Evolutionary conservation across 2,329 filamentous ascomycete species (phyloP).

Genomic region (Pseudonectria buxi): DNA sequence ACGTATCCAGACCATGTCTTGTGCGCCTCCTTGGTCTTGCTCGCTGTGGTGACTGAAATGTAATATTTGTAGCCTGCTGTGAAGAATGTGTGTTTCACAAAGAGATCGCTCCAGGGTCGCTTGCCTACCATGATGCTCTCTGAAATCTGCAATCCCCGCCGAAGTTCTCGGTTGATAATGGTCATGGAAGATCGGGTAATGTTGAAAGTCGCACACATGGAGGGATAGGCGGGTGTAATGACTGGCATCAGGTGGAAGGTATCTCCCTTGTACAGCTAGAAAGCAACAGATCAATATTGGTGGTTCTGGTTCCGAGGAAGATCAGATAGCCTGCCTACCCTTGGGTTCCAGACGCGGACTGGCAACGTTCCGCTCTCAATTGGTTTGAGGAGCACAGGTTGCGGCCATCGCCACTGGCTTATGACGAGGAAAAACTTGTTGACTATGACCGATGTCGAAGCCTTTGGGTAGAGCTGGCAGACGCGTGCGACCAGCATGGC

Average conservation of each 20-base stretch:
- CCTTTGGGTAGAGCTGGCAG: slow-evolving; percentile 92
- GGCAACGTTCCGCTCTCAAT: slow-evolving; percentile 77
- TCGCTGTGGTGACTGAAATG: slow-evolving; percentile 77
- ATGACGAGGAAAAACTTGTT: slow-evolving; percentile 94
- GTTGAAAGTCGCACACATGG: slow-evolving; percentile 96
- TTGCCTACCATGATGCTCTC: slow-evolving; percentile 73
- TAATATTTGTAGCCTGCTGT: slow-evolving; percentile 93
- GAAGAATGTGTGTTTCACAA: slow-evolving; percentile 88
- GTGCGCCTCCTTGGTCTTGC: slow-evolving; percentile 75
- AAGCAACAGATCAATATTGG: neutral
- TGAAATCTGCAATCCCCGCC: slow-evolving; percentile 69
- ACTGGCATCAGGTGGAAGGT: slow-evolving; percentile 91
- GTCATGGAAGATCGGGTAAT: slow-evolving; percentile 79
- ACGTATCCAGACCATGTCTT: slow-evolving; percentile 86
- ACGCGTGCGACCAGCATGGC: slow-evolving; percentile 95
- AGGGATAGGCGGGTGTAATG: slow-evolving; percentile 94
- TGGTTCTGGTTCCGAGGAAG: too few species aligned
- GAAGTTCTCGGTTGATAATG: slow-evolving; percentile 77
- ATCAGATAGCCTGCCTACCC: slow-evolving; percentile 52
- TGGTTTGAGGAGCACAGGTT: slow-evolving; percentile 82
- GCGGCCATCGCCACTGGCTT: slow-evolving; percentile 86
- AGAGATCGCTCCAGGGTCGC: slow-evolving; percentile 78
- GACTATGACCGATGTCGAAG: slow-evolving; percentile 80
- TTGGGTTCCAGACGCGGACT: slow-evolving; percentile 90
- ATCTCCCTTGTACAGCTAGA: slow-evolving; percentile 69